Evolutionary conservation across 2,329 filamentous ascomycete species (phyloP), one percentile per base, ranked within the genome.

Genomic region (Falciphora oryzae): DNA sequence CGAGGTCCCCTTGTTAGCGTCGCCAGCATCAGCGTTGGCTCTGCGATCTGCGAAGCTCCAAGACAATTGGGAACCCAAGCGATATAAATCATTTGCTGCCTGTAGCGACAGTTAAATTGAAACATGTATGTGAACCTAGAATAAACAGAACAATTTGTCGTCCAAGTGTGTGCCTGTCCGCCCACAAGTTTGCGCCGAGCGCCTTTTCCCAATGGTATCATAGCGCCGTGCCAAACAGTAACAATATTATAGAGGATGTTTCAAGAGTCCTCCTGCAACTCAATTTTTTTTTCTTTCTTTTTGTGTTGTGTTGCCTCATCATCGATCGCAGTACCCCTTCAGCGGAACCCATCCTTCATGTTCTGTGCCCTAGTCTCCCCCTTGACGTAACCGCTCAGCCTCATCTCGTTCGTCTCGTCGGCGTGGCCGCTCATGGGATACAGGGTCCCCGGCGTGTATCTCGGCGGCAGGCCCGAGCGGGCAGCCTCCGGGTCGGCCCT

Each of bases 381-480:
- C 66, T 76, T 76, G 62, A 75, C 74, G 61, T 77, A 77, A 3
- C 71, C 75, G 66, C 75, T 76, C 61, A 77, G 66, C 50, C 75
- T 69, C 70, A 76, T 73, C 18, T 77, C 75, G 62, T 76, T 76
- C 35, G 69, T 72, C 67, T 76, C 75, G 35, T 69, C 63, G 5
- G 68, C 72, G 62, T 76, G 76, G 2, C 75, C 75, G 8, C 66
- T 66, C 75, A 76, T 76, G 44, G 70, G 70, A 44, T 68, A 67
- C 50, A 68, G 64, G 27, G 68, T 68, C 8, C 72, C 69, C 8
- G 74, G 75, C 4, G 72, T 69, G 61, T 77, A 77, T 13, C 44
- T 53, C 4, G 75, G 73, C 32, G 75, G 73, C 28, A 75, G 63
- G 44, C 68, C 70, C 11, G 70, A 50, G 53, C 25, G 25, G 53